A percentile compares a stretch with the other conserved stretches of the same genome.
Conservation (phyloP, 2,329 filamentous ascomycete genomes). For the Trichoderma sp. region DNA sequence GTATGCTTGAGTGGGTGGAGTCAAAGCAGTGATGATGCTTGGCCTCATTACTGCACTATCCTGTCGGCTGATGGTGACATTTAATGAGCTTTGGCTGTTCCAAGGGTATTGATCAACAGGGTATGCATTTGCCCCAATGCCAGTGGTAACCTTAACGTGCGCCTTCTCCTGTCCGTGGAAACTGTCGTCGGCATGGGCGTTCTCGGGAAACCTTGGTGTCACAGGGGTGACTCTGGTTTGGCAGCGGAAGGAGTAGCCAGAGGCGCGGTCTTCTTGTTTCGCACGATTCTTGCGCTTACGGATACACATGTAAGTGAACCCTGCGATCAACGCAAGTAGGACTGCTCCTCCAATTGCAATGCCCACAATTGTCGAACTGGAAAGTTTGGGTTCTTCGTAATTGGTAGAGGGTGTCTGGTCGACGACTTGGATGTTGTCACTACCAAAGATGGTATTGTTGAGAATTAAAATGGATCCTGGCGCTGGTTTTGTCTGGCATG, state of each 20-base stretch:
- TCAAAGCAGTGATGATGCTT: slow-evolving; percentile 24
- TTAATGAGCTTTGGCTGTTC: slow-evolving; percentile 3
- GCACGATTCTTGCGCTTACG: slow-evolving; percentile 44
- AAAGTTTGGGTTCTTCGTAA: slow-evolving; percentile 27
- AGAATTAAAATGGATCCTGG: slow-evolving; percentile 39
- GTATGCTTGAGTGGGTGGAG: slow-evolving; percentile 23
- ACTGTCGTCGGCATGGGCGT: neutral
- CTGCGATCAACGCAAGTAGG: slow-evolving; percentile 38
- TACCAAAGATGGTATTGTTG: slow-evolving; percentile 47
- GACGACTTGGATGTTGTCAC: slow-evolving; percentile 20
- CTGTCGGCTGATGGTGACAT: neutral
- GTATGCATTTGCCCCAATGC: neutral
- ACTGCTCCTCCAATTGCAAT: slow-evolving; percentile 43
- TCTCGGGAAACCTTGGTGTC: neutral
- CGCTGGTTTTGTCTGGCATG: slow-evolving; percentile 48
- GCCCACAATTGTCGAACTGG: slow-evolving; percentile 43
- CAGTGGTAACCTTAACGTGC: neutral
- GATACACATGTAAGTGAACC: slow-evolving; percentile 44
- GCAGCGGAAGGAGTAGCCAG: slow-evolving; percentile 52
- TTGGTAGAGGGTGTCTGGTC: neutral
- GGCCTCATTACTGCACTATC: slow-evolving; percentile 18
- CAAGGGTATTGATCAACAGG: neutral
- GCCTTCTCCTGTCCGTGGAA: slow-evolving; percentile 11
- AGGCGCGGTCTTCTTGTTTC: slow-evolving; percentile 25
- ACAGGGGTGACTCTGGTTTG: slow-evolving; percentile 31